A percentile compares a stretch with the other conserved stretches of the same genome.
Conservation (phyloP, 805 yeast genomes). For the Teunomyces panamensis region DNA sequence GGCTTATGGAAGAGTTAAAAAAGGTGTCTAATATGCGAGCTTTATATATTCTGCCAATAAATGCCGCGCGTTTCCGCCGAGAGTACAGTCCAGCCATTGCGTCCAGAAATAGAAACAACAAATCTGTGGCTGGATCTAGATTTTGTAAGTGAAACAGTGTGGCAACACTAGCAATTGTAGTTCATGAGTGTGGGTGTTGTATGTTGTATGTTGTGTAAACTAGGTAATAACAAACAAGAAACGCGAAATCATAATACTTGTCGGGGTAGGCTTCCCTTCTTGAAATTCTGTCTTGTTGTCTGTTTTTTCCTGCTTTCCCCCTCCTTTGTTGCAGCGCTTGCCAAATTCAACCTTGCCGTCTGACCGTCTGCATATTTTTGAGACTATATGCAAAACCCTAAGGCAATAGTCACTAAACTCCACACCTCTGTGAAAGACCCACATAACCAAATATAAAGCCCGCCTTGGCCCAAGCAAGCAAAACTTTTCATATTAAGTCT, state of each 20-base stretch:
- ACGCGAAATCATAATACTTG: not conserved
- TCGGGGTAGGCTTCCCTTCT: not conserved
- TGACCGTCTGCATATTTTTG: slow-evolving; percentile 1
- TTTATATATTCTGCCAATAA: not conserved
- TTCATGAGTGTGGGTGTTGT: too few species aligned
- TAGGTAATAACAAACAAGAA: not conserved
- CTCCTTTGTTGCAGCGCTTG: slow-evolving; percentile 3
- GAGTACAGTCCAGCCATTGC: not conserved
- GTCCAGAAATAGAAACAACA: not conserved
- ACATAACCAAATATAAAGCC: not conserved
- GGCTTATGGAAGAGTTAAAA: not conserved
- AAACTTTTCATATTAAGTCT: not conserved
- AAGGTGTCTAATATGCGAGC: not conserved
- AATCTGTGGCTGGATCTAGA: not conserved
- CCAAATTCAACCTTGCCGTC: not conserved
- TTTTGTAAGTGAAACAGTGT: not conserved
- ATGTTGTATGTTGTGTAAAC: not conserved
- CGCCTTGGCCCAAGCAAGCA: not conserved
- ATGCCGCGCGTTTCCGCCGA: slow-evolving; percentile 1
- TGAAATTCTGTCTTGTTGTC: not conserved
- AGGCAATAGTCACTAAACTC: slow-evolving; percentile 4
- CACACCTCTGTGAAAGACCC: slow-evolving; percentile 3
- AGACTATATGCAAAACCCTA: slow-evolving; percentile 4
- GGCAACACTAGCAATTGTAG: not conserved
- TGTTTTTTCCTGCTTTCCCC: not conserved